These are phyloP conservation scores for Cochlearia excelsa DNA, from an alignment of 345 rosid species.

Conservation along the genomic window DNA sequence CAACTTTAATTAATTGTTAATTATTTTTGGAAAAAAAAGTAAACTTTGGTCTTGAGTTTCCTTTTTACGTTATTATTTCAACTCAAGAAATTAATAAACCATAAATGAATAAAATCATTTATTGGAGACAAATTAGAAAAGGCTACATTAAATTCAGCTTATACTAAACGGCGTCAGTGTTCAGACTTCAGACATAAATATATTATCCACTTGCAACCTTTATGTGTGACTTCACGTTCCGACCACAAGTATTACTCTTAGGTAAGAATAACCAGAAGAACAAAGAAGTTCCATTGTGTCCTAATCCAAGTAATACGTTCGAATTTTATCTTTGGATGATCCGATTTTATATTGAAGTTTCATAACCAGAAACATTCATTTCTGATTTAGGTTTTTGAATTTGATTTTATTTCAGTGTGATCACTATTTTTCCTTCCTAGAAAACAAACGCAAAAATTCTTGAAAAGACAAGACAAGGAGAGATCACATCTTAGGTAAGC, in stretches of 20 bases:
- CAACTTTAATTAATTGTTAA: constrained; percentile 31
- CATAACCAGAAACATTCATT: too few relatives aligned
- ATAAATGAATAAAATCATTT: background rate
- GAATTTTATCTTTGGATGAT: too few relatives aligned
- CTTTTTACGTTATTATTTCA: constrained; percentile 20
- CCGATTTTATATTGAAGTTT: too few relatives aligned
- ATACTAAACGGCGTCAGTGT: constrained; percentile 28
- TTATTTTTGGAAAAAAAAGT: constrained; percentile 7
- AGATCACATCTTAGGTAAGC: constrained; percentile 21
- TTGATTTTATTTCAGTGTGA: too few relatives aligned
- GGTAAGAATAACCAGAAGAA: too few relatives aligned
- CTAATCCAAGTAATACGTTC: too few relatives aligned
- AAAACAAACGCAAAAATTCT: background rate
- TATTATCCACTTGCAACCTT: constrained; percentile 21
- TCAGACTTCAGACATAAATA: constrained; percentile 10
- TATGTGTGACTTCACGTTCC: background rate
- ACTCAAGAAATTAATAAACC: too few relatives aligned
- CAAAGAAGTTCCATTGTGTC: too few relatives aligned
- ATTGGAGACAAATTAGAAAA: constrained; percentile 7
- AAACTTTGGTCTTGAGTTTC: constrained; percentile 21
- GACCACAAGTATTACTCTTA: too few relatives aligned
- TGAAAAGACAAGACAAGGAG: constrained; percentile 12
- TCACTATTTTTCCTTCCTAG: too few relatives aligned
- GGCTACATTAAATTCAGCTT: constrained; percentile 16
- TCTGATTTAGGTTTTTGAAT: too few relatives aligned